Conservation (phyloP, 768 basidiomycete genomes). For the Sarcomyxa edulis region DNA sequence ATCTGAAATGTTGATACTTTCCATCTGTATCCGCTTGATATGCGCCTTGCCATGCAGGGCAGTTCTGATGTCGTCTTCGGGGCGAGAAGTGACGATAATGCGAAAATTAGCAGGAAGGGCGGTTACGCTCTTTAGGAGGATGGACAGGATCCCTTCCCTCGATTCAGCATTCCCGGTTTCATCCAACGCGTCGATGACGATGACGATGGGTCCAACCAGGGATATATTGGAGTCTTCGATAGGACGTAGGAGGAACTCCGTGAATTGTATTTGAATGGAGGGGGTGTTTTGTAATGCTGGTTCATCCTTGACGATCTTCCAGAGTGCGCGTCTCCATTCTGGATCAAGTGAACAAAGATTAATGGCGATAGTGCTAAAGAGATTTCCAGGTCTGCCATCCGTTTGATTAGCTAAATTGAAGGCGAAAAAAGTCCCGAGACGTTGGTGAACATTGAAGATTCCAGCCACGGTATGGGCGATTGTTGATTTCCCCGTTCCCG, state of each 20-base stretch:
- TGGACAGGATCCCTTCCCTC: constrained; percentile 16
- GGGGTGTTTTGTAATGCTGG: constrained; percentile 5
- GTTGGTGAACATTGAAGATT: constrained; percentile 9
- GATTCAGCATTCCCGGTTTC: constrained; percentile 2
- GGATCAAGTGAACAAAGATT: constrained; percentile 14
- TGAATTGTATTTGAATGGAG: constrained; percentile 12
- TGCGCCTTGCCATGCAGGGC: constrained; percentile 2
- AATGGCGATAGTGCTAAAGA: constrained; percentile 25
- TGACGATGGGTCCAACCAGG: too few species aligned
- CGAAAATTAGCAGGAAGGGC: constrained; percentile 20
- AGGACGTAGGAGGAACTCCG: constrained; percentile 10
- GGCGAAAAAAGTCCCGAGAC: constrained; percentile 28
- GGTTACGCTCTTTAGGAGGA: constrained; percentile 11
- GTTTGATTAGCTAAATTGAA: constrained; percentile 18
- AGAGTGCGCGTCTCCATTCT: constrained; percentile 1
- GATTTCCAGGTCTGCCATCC: constrained; percentile 13
- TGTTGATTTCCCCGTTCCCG: constrained; percentile 32
- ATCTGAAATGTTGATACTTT: neutral
- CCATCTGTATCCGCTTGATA: constrained; percentile 10
- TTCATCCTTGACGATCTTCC: constrained; percentile 2
- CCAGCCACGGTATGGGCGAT: constrained; percentile 29
- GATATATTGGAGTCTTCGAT: too few species aligned
- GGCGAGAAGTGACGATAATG: constrained; percentile 22
- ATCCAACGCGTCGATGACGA: constrained; percentile 9
- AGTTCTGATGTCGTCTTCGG: constrained; percentile 16